phyloP scores from a whole-genome alignment of 2,329 filamentous ascomycete genomes.

The Fusarium virguliforme region DNA sequence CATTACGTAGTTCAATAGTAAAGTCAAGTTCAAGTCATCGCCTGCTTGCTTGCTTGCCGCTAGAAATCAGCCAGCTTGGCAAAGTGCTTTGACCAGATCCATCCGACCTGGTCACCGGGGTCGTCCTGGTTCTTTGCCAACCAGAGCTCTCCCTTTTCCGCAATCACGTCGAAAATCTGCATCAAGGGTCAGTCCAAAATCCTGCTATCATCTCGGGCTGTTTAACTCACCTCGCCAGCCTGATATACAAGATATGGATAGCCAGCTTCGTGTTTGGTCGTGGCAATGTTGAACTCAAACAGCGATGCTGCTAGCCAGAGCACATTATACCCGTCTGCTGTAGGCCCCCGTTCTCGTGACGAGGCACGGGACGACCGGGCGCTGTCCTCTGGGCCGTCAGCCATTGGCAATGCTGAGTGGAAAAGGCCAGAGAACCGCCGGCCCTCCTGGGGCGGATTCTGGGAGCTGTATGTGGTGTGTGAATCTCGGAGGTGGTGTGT shows the following conservation, averaged over 20 bases:
- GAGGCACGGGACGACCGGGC: constrained; percentile 72
- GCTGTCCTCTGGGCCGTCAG: constrained; percentile 74
- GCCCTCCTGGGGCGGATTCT: constrained; percentile 61
- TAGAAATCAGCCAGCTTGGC: constrained; percentile 74
- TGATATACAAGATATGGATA: constrained; percentile 98
- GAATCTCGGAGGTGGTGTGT: constrained; percentile 68
- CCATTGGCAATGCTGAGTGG: constrained; percentile 87
- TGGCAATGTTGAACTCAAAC: constrained; percentile 97
- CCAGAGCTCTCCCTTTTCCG: constrained; percentile 97
- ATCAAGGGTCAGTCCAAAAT: constrained; percentile 14
- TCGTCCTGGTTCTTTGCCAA: constrained; percentile 98
- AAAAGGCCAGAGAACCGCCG: constrained; percentile 83
- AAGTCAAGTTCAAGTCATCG: constrained; percentile 35
- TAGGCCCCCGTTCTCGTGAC: constrained; percentile 70
- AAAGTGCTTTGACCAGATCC: constrained; percentile 99
- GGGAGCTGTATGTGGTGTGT: constrained; percentile 69
- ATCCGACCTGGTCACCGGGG: constrained; percentile 82
- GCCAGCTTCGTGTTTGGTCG: constrained; percentile 90
- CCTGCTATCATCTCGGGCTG: no score
- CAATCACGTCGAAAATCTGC: constrained; percentile 90
- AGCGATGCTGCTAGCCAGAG: constrained; percentile 94
- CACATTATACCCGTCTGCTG: constrained; percentile 76
- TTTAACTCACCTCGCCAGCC: constrained; percentile 81
- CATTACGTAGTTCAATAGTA: constrained; percentile 42
- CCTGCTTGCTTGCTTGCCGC: constrained; percentile 30